These are phyloP conservation scores for Candida peoriensis DNA, from an alignment of 805 yeast species.

Conservation along the genomic window DNA sequence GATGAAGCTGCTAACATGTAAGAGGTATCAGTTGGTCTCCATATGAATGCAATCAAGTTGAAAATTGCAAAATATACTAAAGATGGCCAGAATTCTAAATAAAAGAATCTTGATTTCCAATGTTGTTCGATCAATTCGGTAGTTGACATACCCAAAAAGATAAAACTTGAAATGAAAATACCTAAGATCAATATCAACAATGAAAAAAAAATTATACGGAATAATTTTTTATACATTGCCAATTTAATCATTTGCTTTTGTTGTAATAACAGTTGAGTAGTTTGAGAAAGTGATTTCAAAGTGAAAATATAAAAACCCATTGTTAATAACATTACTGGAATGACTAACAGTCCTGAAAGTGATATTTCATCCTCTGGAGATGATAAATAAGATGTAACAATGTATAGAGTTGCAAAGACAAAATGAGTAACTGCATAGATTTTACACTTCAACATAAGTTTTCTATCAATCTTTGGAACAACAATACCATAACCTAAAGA, in stretches of 20 bases:
- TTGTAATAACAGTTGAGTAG: constrained; percentile 66
- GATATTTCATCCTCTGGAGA: constrained; percentile 45
- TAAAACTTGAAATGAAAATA: constrained; percentile 60
- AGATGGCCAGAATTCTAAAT: constrained; percentile 93
- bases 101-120: constrained; percentile 89
- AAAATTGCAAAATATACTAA: constrained; percentile 81
- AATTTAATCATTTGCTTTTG: constrained; percentile 92
- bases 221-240: constrained; percentile 74
- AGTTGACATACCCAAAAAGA: constrained; percentile 68
- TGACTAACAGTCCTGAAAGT: constrained; percentile 50
- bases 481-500: constrained; percentile 95
- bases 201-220: constrained; percentile 69
- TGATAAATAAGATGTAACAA: constrained; percentile 48
- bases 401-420: constrained; percentile 46
- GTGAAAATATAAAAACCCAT: constrained; percentile 71
- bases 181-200: constrained; percentile 68
- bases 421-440: constrained; percentile 54
- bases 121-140: constrained; percentile 76
- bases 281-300: constrained; percentile 65
- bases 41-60: constrained; percentile 76
- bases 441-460: constrained; percentile 67
- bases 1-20: constrained; percentile 92
- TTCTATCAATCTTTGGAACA: constrained; percentile 72
- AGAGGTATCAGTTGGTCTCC: constrained; percentile 98
- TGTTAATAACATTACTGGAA: constrained; percentile 71